Evolutionary conservation across 108 stramenopile genomes (phyloP).

Genomic region (Aurantiochytrium sp.): DNA sequence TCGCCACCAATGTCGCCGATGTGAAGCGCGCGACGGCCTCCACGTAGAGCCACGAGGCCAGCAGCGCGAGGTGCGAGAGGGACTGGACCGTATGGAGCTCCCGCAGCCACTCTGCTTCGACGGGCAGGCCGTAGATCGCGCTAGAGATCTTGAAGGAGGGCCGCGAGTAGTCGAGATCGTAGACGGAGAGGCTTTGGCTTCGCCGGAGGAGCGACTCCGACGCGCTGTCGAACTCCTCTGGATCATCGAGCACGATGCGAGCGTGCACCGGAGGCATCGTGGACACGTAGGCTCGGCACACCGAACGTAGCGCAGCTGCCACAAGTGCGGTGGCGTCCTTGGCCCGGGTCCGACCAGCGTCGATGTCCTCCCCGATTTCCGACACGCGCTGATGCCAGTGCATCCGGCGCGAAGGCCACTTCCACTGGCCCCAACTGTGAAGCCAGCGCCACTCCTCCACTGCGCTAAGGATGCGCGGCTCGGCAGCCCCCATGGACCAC

Average conservation of each 20-base stretch:
- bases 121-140: neutral
- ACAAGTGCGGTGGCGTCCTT: neutral
- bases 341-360: neutral
- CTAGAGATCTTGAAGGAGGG: neutral
- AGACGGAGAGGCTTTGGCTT: neutral
- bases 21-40: slow-evolving; percentile 12
- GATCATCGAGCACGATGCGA: neutral
- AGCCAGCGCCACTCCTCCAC: slow-evolving; percentile 28
- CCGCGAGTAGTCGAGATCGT: neutral
- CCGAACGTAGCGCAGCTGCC: neutral
- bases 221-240: neutral
- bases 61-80: neutral
- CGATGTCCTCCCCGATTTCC: neutral
- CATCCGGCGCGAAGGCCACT: neutral
- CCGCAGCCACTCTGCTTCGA: neutral
- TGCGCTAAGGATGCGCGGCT: slow-evolving; percentile 3
- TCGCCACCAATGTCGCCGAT: neutral
- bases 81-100: neutral
- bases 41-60: neutral
- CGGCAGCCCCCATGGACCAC: slow-evolving; percentile 27
- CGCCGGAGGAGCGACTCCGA: neutral
- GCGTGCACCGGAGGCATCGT: neutral
- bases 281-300: slow-evolving; percentile 15
- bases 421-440: slow-evolving; percentile 14
- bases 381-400: neutral